Conservation (phyloP, 2,329 filamentous ascomycete genomes). For the Aspergillus texensis region DNA sequence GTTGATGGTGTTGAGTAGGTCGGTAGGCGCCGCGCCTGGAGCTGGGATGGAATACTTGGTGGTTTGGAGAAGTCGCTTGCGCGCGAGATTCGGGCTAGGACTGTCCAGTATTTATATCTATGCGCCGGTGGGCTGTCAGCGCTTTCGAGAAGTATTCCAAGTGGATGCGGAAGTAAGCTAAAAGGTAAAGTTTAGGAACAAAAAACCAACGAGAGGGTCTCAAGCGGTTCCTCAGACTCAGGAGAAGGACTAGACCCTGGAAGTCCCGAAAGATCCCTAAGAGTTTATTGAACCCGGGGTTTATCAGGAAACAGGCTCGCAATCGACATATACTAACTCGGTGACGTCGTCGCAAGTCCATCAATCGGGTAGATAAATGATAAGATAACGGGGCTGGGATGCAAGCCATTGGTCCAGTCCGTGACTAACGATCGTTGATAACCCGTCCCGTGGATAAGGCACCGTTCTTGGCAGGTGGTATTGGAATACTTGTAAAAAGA, state of each 20-base stretch:
- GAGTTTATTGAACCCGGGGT: background rate
- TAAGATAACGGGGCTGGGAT: constrained; percentile 29
- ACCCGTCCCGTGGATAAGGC: constrained; percentile 5
- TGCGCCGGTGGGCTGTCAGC: background rate
- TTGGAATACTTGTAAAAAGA: background rate
- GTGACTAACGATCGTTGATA: constrained; percentile 31
- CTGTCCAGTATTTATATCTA: background rate
- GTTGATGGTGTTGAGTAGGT: background rate
- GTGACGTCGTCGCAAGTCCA: constrained; percentile 18
- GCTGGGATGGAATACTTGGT: constrained; percentile 1
- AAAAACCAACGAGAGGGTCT: background rate
- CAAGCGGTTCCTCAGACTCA: background rate
- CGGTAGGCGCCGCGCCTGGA: background rate
- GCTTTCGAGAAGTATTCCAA: background rate
- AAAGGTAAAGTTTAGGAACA: background rate
- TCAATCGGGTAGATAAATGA: constrained; percentile 20
- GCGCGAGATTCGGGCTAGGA: background rate
- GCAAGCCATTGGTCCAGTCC: constrained; percentile 21
- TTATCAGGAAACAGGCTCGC: background rate
- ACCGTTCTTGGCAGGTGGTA: background rate
- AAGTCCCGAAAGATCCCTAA: background rate
- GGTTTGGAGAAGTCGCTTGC: background rate
- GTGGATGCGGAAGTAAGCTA: background rate
- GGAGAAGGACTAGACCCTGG: background rate
- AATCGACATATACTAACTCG: background rate